These are phyloP conservation scores for Aspergillus fischeri DNA, from an alignment of 2,329 filamentous ascomycete species.

Conservation along the genomic window DNA sequence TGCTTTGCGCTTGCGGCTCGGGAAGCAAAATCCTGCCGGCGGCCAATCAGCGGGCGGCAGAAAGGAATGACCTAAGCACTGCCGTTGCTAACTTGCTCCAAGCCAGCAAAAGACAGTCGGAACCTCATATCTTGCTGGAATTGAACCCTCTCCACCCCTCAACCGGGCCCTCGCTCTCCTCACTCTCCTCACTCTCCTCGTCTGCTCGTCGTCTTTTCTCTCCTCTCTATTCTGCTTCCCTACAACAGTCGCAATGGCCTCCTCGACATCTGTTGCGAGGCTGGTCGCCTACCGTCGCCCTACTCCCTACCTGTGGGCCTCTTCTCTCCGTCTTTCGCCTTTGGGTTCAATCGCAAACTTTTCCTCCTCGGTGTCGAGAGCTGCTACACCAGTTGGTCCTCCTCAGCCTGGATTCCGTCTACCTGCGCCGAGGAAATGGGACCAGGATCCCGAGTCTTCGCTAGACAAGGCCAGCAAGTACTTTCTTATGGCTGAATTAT, in stretches of 20 bases:
- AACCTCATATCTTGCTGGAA: slow-evolving; percentile 10
- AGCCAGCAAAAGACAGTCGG: slow-evolving; percentile 29
- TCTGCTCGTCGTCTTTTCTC: slow-evolving; percentile 8
- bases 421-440: slow-evolving; percentile 69
- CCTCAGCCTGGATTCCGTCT: slow-evolving; percentile 79
- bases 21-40: slow-evolving; percentile 33
- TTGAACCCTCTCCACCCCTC: slow-evolving; percentile 9
- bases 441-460: slow-evolving; percentile 70
- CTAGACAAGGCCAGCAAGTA: slow-evolving; percentile 85
- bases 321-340: slow-evolving; percentile 26
- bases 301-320: slow-evolving; percentile 24
- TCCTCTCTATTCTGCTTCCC: slow-evolving; percentile 11
- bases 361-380: slow-evolving; percentile 59
- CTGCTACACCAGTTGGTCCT: slow-evolving; percentile 67
- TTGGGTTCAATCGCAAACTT: slow-evolving; percentile 54
- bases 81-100: slow-evolving; percentile 3
- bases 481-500: slow-evolving; percentile 94
- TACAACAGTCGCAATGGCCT: slow-evolving; percentile 37
- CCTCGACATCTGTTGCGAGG: slow-evolving; percentile 42
- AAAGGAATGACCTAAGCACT: slow-evolving; percentile 40
- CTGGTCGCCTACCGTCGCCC: slow-evolving; percentile 41
- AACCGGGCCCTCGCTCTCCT: slow-evolving; percentile 15
- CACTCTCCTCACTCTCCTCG: slow-evolving; percentile 10
- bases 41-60: slow-evolving; percentile 37
- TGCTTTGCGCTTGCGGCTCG: slow-evolving; percentile 24